Base-by-base conservation (phyloP, 768 basidiomycete genomes). In the Terana coerulea region DNA sequence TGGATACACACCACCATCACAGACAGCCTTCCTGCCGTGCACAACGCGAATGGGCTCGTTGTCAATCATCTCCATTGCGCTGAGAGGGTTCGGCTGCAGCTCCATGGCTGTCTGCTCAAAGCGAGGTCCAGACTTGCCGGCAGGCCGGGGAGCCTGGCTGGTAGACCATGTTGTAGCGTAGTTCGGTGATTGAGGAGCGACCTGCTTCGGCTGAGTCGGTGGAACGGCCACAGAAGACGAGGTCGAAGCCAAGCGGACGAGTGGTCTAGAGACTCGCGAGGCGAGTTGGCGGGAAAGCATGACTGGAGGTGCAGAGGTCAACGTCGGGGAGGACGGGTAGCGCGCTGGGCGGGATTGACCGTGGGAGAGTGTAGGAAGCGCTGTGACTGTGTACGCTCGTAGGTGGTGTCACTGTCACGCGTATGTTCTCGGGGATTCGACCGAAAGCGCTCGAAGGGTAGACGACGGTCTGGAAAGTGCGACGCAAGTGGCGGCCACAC, bases 21-120 rank as follows among this genome's bases (percentile, higher is more conserved):
- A 99, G 43, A 86, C 76, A 2, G 93, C 94, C 68, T 83, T 91
- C 60, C 95, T 78, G 17, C 83, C 88, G 39, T 91, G 69, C 9
- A 95, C 86, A 39, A 93, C 64, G 46, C 87, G 77, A 49, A 95
- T 79, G 7, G 95, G 94, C 67, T 97, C 93, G 57, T 90, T 76
- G 43, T 78, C 77, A 59, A 98, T 79, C 61, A 98, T 76, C 56
- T 87, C 86, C 87, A 98, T 94, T 2, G 95, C 97, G 54, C 90
- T 90, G 56, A 86, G 75, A 11, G 95, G 87, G 52, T 83, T 83
- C 1, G 97, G 95, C 68, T 99, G 97, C 51, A 91, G 75, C 35
- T 84, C 83, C 78, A 94, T 82, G 31, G 70, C 72, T 25, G 91
- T 92, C 73, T 98, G 97, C 72, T 98, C 95, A 66, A 98, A 97